Conservation (phyloP, 148 eudicot species). For the Euryodendron excelsum region DNA sequence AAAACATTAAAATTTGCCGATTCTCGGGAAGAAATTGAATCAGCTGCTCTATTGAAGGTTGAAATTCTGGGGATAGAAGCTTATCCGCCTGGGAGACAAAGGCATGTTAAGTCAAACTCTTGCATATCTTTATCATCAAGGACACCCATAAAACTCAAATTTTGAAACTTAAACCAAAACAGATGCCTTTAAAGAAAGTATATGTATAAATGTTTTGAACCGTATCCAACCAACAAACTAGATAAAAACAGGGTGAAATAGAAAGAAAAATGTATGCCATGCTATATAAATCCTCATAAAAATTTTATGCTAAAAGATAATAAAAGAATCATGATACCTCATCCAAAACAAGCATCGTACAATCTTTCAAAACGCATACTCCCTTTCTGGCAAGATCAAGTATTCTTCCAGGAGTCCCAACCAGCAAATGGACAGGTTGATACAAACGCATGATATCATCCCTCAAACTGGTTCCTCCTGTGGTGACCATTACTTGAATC, state of each 20-base stretch:
- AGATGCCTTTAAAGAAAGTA: too few species aligned
- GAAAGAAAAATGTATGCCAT: not conserved
- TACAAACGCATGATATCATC: slow-evolving; percentile 86
- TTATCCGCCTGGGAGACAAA: slow-evolving; percentile 71
- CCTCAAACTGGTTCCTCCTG: slow-evolving; percentile 85
- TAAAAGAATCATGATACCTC: slow-evolving; percentile 44
- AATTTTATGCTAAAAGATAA: not conserved
- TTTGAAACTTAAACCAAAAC: too few species aligned
- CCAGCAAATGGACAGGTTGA: slow-evolving; percentile 83
- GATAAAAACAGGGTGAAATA: not conserved
- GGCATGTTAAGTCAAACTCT: too few species aligned
- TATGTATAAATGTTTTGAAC: too few species aligned
- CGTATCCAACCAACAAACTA: not conserved
- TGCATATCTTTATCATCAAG: too few species aligned
- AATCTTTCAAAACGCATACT: slow-evolving; percentile 65
- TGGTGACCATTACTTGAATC: slow-evolving; percentile 81
- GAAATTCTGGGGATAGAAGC: slow-evolving; percentile 84
- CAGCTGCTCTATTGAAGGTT: slow-evolving; percentile 72
- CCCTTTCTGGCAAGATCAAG: slow-evolving; percentile 82
- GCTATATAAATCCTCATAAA: not conserved
- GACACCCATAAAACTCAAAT: too few species aligned
- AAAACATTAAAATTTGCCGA: slow-evolving; percentile 81
- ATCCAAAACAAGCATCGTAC: slow-evolving; percentile 81
- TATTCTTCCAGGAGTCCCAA: slow-evolving; percentile 86
- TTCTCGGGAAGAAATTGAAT: slow-evolving; percentile 57